Base-by-base conservation (phyloP, 169 alveolate species). In the Theileria sp. region DNA sequence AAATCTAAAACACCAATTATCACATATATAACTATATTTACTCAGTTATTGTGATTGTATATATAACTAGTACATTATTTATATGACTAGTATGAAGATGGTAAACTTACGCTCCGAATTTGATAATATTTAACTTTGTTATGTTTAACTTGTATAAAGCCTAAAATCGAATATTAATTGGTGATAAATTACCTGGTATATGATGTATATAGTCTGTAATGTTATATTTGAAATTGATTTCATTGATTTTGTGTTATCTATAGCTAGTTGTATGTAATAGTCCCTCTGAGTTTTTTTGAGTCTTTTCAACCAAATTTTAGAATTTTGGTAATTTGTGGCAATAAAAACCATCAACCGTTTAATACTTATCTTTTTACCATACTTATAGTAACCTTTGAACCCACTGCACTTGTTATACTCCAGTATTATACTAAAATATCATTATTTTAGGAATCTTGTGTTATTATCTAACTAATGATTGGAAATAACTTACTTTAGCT, bases 281-380 rank as follows among this genome's bases (percentile, higher is more conserved):
- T 96, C 98, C 73, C 99, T 90, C 86, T 98, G 97, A 76, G 95
- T 94, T 17, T 99, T 98, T 86, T 96, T 94, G 23, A 99, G 95
- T 87, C 99, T 95, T 54, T 99, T 91, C 25, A 98, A 92, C 99
- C 99, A 98, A 19, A 98, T 98, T 89, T 97, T 97, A 88, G 98
- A 99, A 67, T 97, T 96, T 79, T 99, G 93, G 93, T 96, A 98
- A 88, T 97, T 96, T 23, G 99, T 95, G 10, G 99, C 99, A 36
- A 98, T 96, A 87, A 97, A 98, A 5, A 98, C 94, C 74, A 98
- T 97, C 60, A 98, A 97, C 91, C 97, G 94, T 86, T 96, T 96
- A 94, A 97, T 97, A 79, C 97, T 95, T 30, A 97, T 88, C 80
- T 98, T 93, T 87, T 96, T 97, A 64, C 99, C 99, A 0, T 99